Evolutionary conservation across 768 basidiomycete species (phyloP), one percentile per base, ranked within the genome.

Genomic region (Xerocomellus amylosporus): DNA sequence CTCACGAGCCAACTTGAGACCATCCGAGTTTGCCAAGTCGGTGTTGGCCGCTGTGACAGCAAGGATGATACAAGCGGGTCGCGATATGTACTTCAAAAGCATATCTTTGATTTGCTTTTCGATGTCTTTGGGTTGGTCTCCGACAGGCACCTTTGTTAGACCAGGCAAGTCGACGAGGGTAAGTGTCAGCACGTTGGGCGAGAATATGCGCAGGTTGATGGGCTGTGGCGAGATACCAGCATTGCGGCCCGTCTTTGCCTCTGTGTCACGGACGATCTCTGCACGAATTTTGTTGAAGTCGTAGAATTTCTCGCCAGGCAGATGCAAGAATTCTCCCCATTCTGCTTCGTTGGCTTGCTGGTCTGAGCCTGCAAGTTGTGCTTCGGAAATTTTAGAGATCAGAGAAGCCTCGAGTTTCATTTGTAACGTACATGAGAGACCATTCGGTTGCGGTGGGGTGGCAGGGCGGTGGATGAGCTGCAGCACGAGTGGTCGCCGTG

Each of bases 21-120:
- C 96, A 71, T 98, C 97, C 19, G 96, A 98, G 74, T 98, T 99
- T 56, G 97, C 97, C 81, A 99, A 79, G 78, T 99, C 97, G 44
- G 85, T 88, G 71, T 98, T 98, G 62, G 93, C 96, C 37, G 87
- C 89, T 0, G 96, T 97, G 58, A 98, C 96, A 34, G 96, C 96
- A 50, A 98, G 85, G 62, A 98, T 85, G 73, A 98, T 96, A 75
- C 93, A 96, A 50, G 93, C 90, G 37, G 96, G 89, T 71, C 93
- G 93, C 17, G 90, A 86, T 66, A 98, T 98, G 67, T 88, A 98
- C 73, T 95, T 96, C 71, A 91, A 71, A 53, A 98, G 79, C 96
- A 98, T 98, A 48, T 98, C 96, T 52, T 83, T 83, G 61, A 98
- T 98, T 73, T 98, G 96, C 70, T 89, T 91, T 76, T 98, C 96